Evolutionary conservation across 2,329 filamentous ascomycete species (phyloP).

Genomic region (Stagonosporopsis rhizophila): DNA sequence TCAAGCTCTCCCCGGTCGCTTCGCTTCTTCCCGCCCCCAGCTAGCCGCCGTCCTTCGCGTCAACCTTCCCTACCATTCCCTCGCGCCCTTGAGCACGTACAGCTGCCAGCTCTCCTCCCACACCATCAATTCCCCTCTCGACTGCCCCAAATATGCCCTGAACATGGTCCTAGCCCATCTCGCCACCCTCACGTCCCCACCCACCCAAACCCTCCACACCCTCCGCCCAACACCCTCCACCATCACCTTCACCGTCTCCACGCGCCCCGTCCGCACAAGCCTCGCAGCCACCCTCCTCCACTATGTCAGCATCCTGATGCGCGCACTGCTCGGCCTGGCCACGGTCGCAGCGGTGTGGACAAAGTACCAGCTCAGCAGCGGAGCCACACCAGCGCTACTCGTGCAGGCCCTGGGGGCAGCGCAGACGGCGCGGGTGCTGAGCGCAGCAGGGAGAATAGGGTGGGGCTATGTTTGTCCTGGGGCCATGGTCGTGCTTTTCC

Average conservation of each 20-base stretch:
- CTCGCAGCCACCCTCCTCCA: constrained; percentile 55
- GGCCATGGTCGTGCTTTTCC: constrained; percentile 52
- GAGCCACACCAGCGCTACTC: constrained; percentile 6
- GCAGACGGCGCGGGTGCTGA: constrained; percentile 36
- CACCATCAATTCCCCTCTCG: too few relatives aligned
- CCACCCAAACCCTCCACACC: constrained; percentile 33
- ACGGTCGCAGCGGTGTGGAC: constrained; percentile 49
- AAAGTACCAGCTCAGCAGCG: constrained; percentile 30
- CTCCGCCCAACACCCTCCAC: constrained; percentile 74
- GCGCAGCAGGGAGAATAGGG: constrained; percentile 48
- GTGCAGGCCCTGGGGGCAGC: constrained; percentile 13
- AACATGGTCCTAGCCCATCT: constrained; percentile 30
- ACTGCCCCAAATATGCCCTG: background rate
- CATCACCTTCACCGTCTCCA: constrained; percentile 91
- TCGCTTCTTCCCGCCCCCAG: constrained; percentile 22
- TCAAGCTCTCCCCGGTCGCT: constrained; percentile 9
- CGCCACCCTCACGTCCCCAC: constrained; percentile 37
- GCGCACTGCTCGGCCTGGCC: constrained; percentile 53
- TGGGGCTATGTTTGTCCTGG: constrained; percentile 53
- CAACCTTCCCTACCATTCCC: constrained; percentile 6
- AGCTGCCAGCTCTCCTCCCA: background rate
- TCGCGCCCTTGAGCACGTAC: background rate
- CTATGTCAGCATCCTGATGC: constrained; percentile 54
- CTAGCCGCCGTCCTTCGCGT: constrained; percentile 20
- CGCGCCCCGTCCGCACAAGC: constrained; percentile 64